phyloP scores from a whole-genome alignment of 768 basidiomycete species.

The Pleurotus tuber-regium region DNA sequence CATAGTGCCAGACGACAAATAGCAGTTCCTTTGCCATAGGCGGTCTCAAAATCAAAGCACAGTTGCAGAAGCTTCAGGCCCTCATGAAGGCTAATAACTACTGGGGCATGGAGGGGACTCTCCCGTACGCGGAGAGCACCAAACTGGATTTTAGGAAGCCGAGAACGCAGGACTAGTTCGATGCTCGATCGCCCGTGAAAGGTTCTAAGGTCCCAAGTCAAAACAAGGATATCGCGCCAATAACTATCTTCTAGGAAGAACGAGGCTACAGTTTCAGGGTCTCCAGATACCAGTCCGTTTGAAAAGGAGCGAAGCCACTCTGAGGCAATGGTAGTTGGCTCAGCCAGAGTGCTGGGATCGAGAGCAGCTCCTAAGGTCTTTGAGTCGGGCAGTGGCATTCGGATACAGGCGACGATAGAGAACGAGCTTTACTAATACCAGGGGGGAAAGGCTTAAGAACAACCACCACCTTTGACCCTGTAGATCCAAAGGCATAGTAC shows the following conservation, averaged over 20 bases:
- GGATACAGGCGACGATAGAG: neutral
- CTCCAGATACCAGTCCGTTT: slow-evolving; percentile 27
- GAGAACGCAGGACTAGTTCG: slow-evolving; percentile 39
- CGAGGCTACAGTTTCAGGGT: slow-evolving; percentile 32
- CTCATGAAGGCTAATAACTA: too few species aligned
- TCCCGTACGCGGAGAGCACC: too few species aligned
- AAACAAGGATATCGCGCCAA: slow-evolving; percentile 60
- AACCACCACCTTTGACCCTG: too few species aligned
- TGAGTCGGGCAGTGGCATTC: slow-evolving; percentile 4
- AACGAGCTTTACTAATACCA: too few species aligned
- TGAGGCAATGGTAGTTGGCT: slow-evolving; percentile 29
- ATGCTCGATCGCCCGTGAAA: slow-evolving; percentile 44
- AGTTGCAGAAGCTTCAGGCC: too few species aligned
- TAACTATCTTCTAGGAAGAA: slow-evolving; percentile 38
- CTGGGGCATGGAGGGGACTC: too few species aligned
- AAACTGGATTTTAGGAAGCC: too few species aligned
- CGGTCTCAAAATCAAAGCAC: slow-evolving; percentile 48
- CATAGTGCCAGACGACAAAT: slow-evolving; percentile 51
- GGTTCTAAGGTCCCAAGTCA: slow-evolving; percentile 65
- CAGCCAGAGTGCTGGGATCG: slow-evolving; percentile 32
- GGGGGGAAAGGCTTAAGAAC: too few species aligned
- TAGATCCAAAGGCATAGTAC: too few species aligned
- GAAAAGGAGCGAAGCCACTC: slow-evolving; percentile 42
- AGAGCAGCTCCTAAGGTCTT: slow-evolving; percentile 25
- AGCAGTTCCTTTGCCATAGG: slow-evolving; percentile 40